Evolutionary conservation across 345 rosid genomes (phyloP).

Genomic region (Cardamine chenopodiifolia): DNA sequence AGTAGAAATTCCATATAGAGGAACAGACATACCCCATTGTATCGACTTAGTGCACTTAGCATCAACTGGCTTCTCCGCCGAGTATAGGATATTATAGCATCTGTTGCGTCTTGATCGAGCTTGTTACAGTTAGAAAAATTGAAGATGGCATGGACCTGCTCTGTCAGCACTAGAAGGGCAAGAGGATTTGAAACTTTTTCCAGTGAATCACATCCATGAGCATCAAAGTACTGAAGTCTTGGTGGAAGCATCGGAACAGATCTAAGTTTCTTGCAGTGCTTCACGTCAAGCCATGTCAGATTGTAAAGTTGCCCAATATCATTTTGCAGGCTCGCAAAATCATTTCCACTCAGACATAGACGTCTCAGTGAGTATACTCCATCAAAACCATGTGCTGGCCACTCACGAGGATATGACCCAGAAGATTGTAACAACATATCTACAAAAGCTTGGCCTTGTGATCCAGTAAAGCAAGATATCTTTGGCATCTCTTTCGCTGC

Average conservation of each 20-base stretch:
- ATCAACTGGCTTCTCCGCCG: not conserved
- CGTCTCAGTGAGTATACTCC: not conserved
- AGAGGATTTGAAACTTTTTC: conserved; percentile 12
- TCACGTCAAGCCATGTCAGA: conserved; percentile 8
- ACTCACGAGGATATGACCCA: too few species aligned
- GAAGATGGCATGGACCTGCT: not conserved
- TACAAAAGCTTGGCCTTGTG: too few species aligned
- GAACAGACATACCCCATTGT: not conserved
- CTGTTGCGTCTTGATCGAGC: not conserved
- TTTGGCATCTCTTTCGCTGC: conserved; percentile 1
- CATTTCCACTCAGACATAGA: conserved; percentile 3
- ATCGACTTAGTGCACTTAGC: not conserved
- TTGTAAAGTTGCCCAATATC: not conserved
- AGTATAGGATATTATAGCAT: not conserved
- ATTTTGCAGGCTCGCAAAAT: not conserved
- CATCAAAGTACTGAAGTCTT: conserved; percentile 5
- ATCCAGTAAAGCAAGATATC: not conserved
- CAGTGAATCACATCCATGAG: conserved; percentile 3
- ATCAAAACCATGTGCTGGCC: not conserved
- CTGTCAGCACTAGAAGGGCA: not conserved
- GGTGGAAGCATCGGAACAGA: conserved; percentile 20
- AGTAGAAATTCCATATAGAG: not conserved
- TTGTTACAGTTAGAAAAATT: conserved; percentile 4
- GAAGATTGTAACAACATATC: not conserved
- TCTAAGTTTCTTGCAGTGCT: not conserved